Evolutionary conservation across 768 basidiomycete species (phyloP), one percentile per base, ranked within the genome.

Genomic region (Phlebiopsis gigantea): DNA sequence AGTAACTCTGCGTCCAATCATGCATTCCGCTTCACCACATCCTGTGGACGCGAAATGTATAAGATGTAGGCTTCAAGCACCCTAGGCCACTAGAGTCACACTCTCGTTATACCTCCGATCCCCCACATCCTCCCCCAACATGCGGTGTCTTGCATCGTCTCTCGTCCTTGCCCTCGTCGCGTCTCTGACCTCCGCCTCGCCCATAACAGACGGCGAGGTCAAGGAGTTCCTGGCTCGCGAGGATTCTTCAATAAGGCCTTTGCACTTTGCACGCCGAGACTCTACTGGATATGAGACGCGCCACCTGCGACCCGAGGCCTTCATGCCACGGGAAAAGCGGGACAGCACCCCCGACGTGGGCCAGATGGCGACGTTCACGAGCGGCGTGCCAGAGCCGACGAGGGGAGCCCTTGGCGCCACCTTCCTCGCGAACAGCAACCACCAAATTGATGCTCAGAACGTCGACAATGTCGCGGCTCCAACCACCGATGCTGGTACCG

Each of bases 391-490:
- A 14, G 22, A 64, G 56, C 65, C 65, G 14, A 61, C 61, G 17
- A 60, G 65, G 1, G 59, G 59, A 19, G 58, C 58, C 14, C 46
- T 55, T 49, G 65, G 65, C 29, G 62, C 53, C 49, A 61, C 58
- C 19, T 65, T 63, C 61, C 46, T 63, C 21, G 56, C 56, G 41
- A 51, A 47, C 25, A 63, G 60, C 56, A 66, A 66, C 61, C 56
- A 60, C 52, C 61, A 55, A 29, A 58, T 66, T 41, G 65, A 66
- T 47, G 47, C 42, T 50, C 62, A 65, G 49, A 66, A 66, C 56
- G 28, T 57, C 31, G 65, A 66, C 61, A 64, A 66, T 54, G 49
- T 66, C 47, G 63, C 65, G 14, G 61, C 58, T 22, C 65, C 65
- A 15, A 26, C 59, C 1, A 64, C 63, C 2, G 65, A 66, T 52